phyloP scores from a whole-genome alignment of 805 yeast genomes.

The Myxozyma melibiosi region DNA sequence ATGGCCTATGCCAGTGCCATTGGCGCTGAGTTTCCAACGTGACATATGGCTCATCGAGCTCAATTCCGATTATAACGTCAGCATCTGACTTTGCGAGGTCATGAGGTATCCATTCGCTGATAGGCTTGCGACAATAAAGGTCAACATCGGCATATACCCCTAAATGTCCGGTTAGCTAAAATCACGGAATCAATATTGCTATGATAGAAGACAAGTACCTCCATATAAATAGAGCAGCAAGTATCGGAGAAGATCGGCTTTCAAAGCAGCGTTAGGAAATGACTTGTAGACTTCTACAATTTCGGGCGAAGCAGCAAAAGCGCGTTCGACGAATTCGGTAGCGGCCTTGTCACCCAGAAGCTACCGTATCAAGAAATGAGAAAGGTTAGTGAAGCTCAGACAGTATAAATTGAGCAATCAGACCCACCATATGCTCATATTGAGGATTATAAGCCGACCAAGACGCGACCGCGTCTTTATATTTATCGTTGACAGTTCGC shows the following conservation, averaged over 20 bases:
- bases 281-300: conserved; percentile 21
- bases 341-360: conserved; percentile 20
- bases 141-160: conserved; percentile 34
- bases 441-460: conserved; percentile 25
- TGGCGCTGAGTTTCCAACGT: conserved; percentile 16
- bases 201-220: background rate
- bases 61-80: conserved; percentile 28
- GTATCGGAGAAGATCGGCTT: conserved; percentile 31
- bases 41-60: conserved; percentile 30
- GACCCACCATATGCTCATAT: conserved; percentile 21
- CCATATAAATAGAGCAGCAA: conserved; percentile 31
- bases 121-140: conserved; percentile 32
- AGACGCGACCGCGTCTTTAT: conserved; percentile 18
- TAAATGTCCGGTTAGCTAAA: background rate
- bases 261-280: conserved; percentile 23
- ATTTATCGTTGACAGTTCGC: background rate
- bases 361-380: conserved; percentile 3
- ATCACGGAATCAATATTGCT: background rate
- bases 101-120: conserved; percentile 24
- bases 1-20: conserved; percentile 30
- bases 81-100: conserved; percentile 20
- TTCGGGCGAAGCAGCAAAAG: conserved; percentile 22
- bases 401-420: background rate
- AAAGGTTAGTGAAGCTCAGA: background rate
- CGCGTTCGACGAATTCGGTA: conserved; percentile 14